phyloP scores from a whole-genome alignment of 2,329 filamentous ascomycete species.

The Colletotrichum chrysophilum region DNA sequence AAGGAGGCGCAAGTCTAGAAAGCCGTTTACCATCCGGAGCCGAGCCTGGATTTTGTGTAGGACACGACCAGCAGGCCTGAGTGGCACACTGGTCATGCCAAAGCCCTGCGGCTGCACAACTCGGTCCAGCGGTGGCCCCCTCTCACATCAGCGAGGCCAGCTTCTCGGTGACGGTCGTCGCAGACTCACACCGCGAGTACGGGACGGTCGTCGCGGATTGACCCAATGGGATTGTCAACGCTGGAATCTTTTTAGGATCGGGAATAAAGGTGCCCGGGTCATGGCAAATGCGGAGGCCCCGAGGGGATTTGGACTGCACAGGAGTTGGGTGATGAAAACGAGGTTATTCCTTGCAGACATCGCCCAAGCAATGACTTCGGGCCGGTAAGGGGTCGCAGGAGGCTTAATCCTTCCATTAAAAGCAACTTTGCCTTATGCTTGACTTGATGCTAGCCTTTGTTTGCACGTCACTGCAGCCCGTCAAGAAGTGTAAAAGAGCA shows the following conservation, averaged over 20 bases:
- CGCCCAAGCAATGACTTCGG: background rate
- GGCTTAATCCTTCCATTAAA: background rate
- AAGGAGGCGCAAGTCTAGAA: background rate
- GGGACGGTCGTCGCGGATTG: background rate
- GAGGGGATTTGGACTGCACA: background rate
- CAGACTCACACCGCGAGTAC: background rate
- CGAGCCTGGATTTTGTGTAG: background rate
- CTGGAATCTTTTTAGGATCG: background rate
- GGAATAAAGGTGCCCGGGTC: background rate
- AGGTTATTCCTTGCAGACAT: background rate
- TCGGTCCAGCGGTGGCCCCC: slow-evolving; percentile 8
- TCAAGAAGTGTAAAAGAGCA: background rate
- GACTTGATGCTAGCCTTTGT: background rate
- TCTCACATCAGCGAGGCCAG: background rate
- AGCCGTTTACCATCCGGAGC: background rate
- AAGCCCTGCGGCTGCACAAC: slow-evolving; percentile 1
- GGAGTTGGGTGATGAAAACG: background rate
- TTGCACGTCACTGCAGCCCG: slow-evolving; percentile 1
- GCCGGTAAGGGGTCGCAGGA: background rate
- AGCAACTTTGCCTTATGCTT: slow-evolving; percentile 3
- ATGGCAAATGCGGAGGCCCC: background rate
- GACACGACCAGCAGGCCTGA: background rate
- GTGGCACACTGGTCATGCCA: background rate
- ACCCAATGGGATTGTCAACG: background rate
- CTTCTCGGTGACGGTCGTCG: background rate